Evolutionary conservation across 352 stramenopile species (phyloP), one percentile per base, ranked within the genome.

Genomic region (Globisporangium paroecandrum): DNA sequence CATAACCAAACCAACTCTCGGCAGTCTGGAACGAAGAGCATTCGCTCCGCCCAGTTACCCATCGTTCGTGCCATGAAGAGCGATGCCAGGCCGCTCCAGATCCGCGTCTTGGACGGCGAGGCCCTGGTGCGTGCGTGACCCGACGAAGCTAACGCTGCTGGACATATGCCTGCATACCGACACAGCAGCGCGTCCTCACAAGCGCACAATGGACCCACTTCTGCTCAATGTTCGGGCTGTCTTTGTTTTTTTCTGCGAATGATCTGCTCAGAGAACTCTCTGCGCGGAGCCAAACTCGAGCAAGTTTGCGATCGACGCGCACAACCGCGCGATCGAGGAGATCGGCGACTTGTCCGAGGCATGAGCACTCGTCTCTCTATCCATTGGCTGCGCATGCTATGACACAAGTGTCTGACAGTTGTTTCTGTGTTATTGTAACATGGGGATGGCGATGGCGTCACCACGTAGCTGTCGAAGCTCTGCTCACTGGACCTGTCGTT

Each of bases 401-500:
- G 10, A 20, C 38, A 20, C 38, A 5, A 46, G 38, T 46, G 10
- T 18, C 7, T 46, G 4, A 13, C 2, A 46, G 10, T 10, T 46
- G 13, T 12, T 32, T 32, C 1, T 32, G 12, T 58, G 2, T 1
- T 58, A 4, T 9, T 18, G 51, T 36, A 20, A 38, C 41, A 47
- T 47, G 18, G 4, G n/a, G 32, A 46, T 46, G 38, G 4, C 4
- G 15, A 22, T 10, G 18, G 4, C 47, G 32, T n/a, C 29, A 5
- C 12, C 56, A 10, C 15, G 18, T 54, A 93, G 83, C 73, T 94
- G 1, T 75, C 80, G 2, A 92, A 89, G 66, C 67, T 94, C 18
- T 90, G 79, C 64, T 86, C 83, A 12, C 68, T 94, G 25, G 87
- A 94, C 58, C 73, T 94, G 41, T 94, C 85, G 6, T 94, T 94